These are phyloP conservation scores for Cephaloascus fragrans DNA, from an alignment of 805 yeast genomes.

Conservation along the genomic window DNA sequence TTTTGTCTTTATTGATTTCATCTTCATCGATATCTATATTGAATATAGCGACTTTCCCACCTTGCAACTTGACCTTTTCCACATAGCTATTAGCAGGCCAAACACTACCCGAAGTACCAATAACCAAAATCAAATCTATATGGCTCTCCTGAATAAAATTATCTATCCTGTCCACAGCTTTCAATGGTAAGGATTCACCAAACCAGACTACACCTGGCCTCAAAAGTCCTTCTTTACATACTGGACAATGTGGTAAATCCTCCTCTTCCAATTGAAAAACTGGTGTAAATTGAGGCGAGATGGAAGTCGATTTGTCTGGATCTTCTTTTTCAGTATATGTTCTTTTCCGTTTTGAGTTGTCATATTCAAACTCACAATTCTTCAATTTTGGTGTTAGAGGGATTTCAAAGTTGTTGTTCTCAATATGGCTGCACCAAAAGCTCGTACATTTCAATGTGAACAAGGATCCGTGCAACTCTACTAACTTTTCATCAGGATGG, in stretches of 20 bases:
- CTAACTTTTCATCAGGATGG: conserved; percentile 39
- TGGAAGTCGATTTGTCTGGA: conserved; percentile 1
- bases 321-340: not conserved
- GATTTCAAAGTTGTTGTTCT: conserved; percentile 37
- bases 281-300: conserved; percentile 37
- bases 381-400: conserved; percentile 51
- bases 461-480: conserved; percentile 74
- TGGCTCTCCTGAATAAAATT: conserved; percentile 45
- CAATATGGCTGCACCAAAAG: conserved; percentile 58
- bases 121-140: conserved; percentile 69
- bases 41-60: conserved; percentile 80
- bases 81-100: conserved; percentile 94
- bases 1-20: conserved; percentile 28
- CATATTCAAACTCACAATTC: conserved; percentile 26
- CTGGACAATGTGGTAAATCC: conserved; percentile 70
- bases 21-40: conserved; percentile 55
- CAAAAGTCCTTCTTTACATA: conserved; percentile 53
- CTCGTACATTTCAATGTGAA: conserved; percentile 69
- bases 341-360: conserved; percentile 7
- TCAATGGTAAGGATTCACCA: conserved; percentile 77
- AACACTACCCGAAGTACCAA: conserved; percentile 78
- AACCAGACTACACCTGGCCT: conserved; percentile 94
- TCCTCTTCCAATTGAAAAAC: conserved; percentile 35
- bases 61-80: conserved; percentile 59
- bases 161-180: conserved; percentile 57